Conservation (phyloP, 1,139 yeast genomes). For the Geotrichum europaeum region DNA sequence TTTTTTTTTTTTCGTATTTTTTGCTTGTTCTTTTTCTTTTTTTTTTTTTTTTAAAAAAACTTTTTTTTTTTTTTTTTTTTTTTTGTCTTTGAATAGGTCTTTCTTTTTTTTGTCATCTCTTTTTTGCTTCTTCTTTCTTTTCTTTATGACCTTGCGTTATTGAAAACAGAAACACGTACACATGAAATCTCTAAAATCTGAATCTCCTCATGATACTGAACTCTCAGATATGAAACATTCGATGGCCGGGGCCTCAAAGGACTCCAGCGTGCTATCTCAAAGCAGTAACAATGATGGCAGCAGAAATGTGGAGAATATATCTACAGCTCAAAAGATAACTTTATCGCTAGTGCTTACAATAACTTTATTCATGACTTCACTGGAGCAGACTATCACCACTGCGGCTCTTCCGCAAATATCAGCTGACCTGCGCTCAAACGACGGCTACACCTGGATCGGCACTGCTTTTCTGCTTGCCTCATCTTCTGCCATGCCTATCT, state of each 20-base stretch:
- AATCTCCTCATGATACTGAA: not conserved
- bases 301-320: not conserved
- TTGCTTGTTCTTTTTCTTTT: no score
- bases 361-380: slow-evolving; percentile 25
- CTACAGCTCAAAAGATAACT: slow-evolving; percentile 10
- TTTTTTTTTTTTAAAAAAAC: no score
- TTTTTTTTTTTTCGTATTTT: no score
- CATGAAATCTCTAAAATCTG: not conserved
- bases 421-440: slow-evolving; percentile 24
- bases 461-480: slow-evolving; percentile 40
- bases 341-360: slow-evolving; percentile 19
- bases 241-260: not conserved
- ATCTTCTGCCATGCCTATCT: slow-evolving; percentile 52
- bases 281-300: not conserved
- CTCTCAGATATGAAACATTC: not conserved
- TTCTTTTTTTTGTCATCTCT: not conserved
- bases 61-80: not conserved
- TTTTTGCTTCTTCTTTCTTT: not conserved
- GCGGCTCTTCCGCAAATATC: slow-evolving; percentile 28
- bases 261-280: not conserved
- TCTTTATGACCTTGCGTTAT: not conserved
- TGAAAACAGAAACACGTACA: not conserved
- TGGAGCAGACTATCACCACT: slow-evolving; percentile 28
- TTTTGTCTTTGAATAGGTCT: not conserved
- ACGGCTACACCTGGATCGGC: slow-evolving; percentile 29